These are phyloP conservation scores for Salix dunnii DNA, from an alignment of 345 rosid species.

Conservation along the genomic window DNA sequence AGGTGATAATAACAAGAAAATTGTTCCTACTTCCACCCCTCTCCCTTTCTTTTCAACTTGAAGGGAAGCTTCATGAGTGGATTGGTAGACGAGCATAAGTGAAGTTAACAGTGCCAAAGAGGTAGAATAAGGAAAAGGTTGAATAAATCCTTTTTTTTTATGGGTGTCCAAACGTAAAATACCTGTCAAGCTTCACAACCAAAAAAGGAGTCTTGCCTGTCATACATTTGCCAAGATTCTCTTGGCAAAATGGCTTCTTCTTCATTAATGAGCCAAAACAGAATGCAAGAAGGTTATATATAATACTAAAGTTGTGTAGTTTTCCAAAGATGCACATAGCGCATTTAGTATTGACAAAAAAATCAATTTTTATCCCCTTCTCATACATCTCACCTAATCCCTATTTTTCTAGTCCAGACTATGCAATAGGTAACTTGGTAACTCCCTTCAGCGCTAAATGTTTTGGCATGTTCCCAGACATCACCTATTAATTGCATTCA, in stretches of 20 bases:
- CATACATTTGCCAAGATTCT: conserved; percentile 19
- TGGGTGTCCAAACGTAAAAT: neutral
- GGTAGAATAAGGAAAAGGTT: neutral
- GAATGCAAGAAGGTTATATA: neutral
- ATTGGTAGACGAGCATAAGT: neutral
- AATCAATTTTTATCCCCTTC: conserved; percentile 10
- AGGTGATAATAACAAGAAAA: conserved; percentile 15
- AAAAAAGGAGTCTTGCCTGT: conserved; percentile 11
- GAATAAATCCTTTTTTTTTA: conserved; percentile 6
- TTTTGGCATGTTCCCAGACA: conserved; percentile 11
- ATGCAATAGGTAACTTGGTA: conserved; percentile 4
- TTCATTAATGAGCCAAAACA: conserved; percentile 23
- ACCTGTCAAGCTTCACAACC: conserved; percentile 14
- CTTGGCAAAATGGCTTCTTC: conserved; percentile 14
- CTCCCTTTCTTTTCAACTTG: neutral
- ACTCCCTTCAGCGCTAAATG: conserved; percentile 19
- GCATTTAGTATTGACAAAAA: conserved; percentile 12
- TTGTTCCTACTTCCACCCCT: neutral
- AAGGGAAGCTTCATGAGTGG: conserved; percentile 4
- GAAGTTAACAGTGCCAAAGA: neutral
- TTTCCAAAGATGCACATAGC: conserved; percentile 19
- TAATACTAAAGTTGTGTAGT: conserved; percentile 13
- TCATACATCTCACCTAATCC: conserved; percentile 5
- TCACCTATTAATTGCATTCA: conserved; percentile 21
- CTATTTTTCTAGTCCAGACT: conserved; percentile 15